Conservation (phyloP, 805 yeast species). For the Ogataea nitratoaversa region DNA sequence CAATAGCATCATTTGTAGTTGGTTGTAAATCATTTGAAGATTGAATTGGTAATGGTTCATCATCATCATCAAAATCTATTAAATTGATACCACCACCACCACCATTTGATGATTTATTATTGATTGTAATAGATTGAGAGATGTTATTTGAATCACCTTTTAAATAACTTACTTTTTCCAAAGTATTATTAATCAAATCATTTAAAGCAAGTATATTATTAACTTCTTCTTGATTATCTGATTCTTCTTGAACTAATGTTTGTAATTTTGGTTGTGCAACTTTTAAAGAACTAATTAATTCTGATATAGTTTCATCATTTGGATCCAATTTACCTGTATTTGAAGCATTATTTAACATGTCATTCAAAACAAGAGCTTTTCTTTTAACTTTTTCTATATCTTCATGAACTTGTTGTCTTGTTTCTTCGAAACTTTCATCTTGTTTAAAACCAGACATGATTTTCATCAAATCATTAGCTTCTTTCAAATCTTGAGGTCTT, state of each 20-base stretch:
- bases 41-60: constrained; percentile 20
- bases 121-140: constrained; percentile 43
- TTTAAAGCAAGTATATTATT: constrained; percentile 62
- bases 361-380: constrained; percentile 81
- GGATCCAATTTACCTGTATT: constrained; percentile 37
- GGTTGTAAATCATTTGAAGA: constrained; percentile 6
- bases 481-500: constrained; percentile 89
- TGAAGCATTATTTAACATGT: constrained; percentile 64
- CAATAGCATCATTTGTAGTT: constrained; percentile 39
- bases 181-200: constrained; percentile 67
- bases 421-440: constrained; percentile 65
- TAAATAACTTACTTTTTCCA: constrained; percentile 62
- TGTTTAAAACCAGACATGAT: constrained; percentile 97
- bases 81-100: constrained; percentile 33
- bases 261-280: constrained; percentile 84
- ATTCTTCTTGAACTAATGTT: constrained; percentile 78
- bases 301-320: constrained; percentile 69
- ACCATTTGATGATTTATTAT: constrained; percentile 23
- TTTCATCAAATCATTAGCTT: constrained; percentile 95
- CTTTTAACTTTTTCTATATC: constrained; percentile 81
- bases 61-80: constrained; percentile 73
- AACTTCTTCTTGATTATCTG: constrained; percentile 61
- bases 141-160: constrained; percentile 51
- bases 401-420: constrained; percentile 72
- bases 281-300: constrained; percentile 73